Base-by-base conservation (phyloP, 2,329 filamentous ascomycete genomes). In the Colletotrichum trifolii region DNA sequence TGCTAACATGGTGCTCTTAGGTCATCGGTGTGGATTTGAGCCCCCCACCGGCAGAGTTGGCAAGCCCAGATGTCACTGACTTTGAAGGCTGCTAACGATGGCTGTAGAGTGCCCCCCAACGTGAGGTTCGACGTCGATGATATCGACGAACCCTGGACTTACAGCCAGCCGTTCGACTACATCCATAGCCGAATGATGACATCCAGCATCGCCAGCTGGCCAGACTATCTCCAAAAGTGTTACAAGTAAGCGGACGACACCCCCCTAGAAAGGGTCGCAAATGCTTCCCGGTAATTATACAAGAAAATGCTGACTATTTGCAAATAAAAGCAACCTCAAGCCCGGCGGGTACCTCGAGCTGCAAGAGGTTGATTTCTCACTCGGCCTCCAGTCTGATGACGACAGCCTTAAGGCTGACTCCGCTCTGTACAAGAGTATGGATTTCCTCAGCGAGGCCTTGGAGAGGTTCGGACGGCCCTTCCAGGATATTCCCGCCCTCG, bases 91-190 rank as follows among this genome's bases (percentile, higher is more conserved):
- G 3, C 38, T 25, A 5, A 25, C 1, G 25, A 39, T 46, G 13
- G 13, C 8, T 39, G 34, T 35, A 79, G 78, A 69, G 78, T 83
- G 3, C 82, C 83, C 2, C 76, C 81, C 0, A 86, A 86, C 54
- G 76, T 83, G 4, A 70, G 73, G 11, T 86, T 86, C 67, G 78
- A 80, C 45, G 72, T 83, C 46, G 80, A 82, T 56, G 78, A 82
- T 61, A 68, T 77, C 15, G 77, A 79, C 39, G 74, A 77, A 35
- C 70, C 74, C 25, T 82, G 80, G 80, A 73, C 72, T 3, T 81
- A 73, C 39, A 66, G 66, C 5, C 69, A 71, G 33, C 69, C 72
- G 2, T 82, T 82, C 48, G 81, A 83, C 68, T 78, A 78, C 40
- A 72, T 83, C 15, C 79, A 79, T 54, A 71, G 66, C 8, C 76